These are phyloP conservation scores for Ammopiptanthus mongolicus DNA, from an alignment of 306 rosid species.

Conservation along the genomic window DNA sequence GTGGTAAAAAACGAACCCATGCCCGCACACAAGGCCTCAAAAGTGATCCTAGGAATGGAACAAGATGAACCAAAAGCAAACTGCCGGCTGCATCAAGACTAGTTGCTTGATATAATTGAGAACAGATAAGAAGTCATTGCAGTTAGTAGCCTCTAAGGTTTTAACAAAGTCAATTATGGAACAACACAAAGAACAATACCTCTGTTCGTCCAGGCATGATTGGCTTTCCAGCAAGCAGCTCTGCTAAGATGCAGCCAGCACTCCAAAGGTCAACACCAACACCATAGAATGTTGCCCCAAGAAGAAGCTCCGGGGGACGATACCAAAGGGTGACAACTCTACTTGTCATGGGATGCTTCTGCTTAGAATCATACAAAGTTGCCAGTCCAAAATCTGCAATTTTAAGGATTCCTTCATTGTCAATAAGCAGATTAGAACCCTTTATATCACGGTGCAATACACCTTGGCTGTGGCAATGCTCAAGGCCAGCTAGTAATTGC, in stretches of 20 bases:
- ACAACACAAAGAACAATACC: slow-evolving; percentile 42
- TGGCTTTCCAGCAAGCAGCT: slow-evolving; percentile 87
- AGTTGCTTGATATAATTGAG: not conserved
- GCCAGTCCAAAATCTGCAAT: slow-evolving; percentile 95
- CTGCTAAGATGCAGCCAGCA: slow-evolving; percentile 94
- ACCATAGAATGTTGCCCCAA: slow-evolving; percentile 75
- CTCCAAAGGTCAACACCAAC: slow-evolving; percentile 87
- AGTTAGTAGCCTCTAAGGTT: not conserved
- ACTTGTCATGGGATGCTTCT: slow-evolving; percentile 79
- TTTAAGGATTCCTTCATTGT: slow-evolving; percentile 70
- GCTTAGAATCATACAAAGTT: slow-evolving; percentile 53
- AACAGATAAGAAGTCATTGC: not conserved
- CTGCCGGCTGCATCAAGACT: not conserved
- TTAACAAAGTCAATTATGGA: not conserved
- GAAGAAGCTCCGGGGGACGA: slow-evolving; percentile 94
- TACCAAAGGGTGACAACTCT: slow-evolving; percentile 96
- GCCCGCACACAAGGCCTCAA: not conserved
- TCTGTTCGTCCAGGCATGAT: slow-evolving; percentile 94
- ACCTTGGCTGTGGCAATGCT: slow-evolving; percentile 87
- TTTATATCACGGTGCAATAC: slow-evolving; percentile 92
- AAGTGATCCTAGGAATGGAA: not conserved
- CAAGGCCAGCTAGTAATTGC: slow-evolving; percentile 85
- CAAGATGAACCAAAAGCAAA: not conserved
- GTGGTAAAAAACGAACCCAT: too few species aligned
- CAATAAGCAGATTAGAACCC: slow-evolving; percentile 84